These are phyloP conservation scores for Malbranchea zuffiana DNA, from an alignment of 2,329 filamentous ascomycete species.

Conservation along the genomic window DNA sequence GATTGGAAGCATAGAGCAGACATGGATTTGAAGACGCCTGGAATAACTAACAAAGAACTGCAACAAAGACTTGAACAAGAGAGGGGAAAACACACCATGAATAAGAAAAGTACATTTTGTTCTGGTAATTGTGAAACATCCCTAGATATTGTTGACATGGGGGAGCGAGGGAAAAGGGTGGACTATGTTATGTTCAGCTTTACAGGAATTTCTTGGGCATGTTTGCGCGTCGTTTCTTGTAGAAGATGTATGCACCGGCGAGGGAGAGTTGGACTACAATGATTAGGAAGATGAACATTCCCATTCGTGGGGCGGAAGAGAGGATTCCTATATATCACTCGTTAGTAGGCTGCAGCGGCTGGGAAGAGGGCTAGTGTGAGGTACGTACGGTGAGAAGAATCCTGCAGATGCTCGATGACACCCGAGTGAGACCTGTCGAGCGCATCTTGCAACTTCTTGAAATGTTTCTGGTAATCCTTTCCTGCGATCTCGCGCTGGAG, in stretches of 20 bases:
- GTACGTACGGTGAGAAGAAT: slow-evolving; percentile 41
- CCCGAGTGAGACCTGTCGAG: slow-evolving; percentile 45
- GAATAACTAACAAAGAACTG: too few relatives aligned
- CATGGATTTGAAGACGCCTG: too few relatives aligned
- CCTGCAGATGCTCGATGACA: slow-evolving; percentile 42
- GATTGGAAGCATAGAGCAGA: too few relatives aligned
- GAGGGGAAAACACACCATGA: too few relatives aligned
- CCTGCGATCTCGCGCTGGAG: slow-evolving; percentile 46
- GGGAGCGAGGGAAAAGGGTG: neutral
- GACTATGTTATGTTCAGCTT: slow-evolving; percentile 7
- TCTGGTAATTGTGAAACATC: too few relatives aligned
- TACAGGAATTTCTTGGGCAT: slow-evolving; percentile 89
- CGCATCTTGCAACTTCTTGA: slow-evolving; percentile 44
- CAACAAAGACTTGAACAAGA: too few relatives aligned
- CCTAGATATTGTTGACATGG: too few relatives aligned
- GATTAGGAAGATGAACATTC: slow-evolving; percentile 57
- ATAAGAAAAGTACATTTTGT: too few relatives aligned
- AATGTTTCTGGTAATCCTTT: slow-evolving; percentile 46
- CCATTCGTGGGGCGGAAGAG: slow-evolving; percentile 46
- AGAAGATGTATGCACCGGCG: slow-evolving; percentile 57
- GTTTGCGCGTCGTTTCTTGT: slow-evolving; percentile 65
- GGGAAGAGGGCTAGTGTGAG: slow-evolving; percentile 2
- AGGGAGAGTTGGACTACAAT: slow-evolving; percentile 64
- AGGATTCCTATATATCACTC: slow-evolving; percentile 36
- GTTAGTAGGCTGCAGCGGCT: slow-evolving; percentile 17